Base-by-base conservation (phyloP, 352 stramenopile species). In the Hyphochytrium catenoides region DNA sequence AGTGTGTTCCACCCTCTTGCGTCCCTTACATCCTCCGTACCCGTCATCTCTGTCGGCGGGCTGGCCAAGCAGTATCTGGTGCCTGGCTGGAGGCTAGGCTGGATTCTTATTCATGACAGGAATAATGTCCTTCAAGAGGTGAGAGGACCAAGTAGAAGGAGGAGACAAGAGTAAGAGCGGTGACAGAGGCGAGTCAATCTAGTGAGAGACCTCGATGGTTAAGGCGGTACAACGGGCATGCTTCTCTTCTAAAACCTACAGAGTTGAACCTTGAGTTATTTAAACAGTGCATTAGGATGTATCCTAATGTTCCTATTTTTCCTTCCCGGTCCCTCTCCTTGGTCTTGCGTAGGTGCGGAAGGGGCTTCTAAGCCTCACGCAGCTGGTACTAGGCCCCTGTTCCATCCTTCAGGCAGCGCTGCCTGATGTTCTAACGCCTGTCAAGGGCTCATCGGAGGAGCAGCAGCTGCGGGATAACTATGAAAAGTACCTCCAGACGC, bases 51-150 rank as follows among this genome's bases (percentile, higher is more conserved):
- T 5, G 52, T 82, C 12, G 56, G 69, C 27, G 74, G 74, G n/a
- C 46, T 95, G 11, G 83, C 81, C 8, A 96, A 96, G 55, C 79
- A 95, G 43, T 96, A 89, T 48, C 52, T 94, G 12, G 61, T 95
- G 12, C 83, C 87, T 12, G 87, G 87, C 20, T 95, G 83, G 78
- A 67, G 87, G 37, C 60, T 95, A 5, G 87, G 87, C 15, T 96
- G 87, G 85, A 46, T 94, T 31, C 63, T 90, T 34, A 76, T 96
- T 36, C 73, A 94, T 43, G 84, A 95, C 49, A 68, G 70, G 43
- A 60, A 73, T 41, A 36, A 71, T 25, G 41, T 73, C 17, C 34
- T 81, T 16, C 59, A 62, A 33, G 58, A n/a, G n/a, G n/a, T n/a
- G n/a, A n/a, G n/a, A n/a, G n/a, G n/a, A n/a, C n/a, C n/a, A n/a